Percentiles rank a stretch among this genome's conserved stretches.
These are phyloP conservation scores for Ceratocystis lukuohia DNA, from an alignment of 2,329 filamentous ascomycete species.

Conservation along the genomic window DNA sequence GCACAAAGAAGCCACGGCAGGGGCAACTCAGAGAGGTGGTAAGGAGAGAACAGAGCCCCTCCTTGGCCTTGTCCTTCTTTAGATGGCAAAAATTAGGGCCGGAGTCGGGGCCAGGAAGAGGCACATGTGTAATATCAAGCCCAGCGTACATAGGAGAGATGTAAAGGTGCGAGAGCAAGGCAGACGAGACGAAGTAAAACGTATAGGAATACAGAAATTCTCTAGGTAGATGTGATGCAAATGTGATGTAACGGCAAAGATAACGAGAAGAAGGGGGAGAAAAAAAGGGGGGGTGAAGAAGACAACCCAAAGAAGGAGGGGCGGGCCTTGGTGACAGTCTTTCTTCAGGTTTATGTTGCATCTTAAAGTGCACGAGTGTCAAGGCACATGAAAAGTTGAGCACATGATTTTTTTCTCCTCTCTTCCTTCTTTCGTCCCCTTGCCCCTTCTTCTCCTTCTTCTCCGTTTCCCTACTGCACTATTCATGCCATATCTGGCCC, in stretches of 20 bases:
- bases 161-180: background rate
- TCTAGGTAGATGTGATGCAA: background rate
- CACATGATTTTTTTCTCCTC: background rate
- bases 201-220: background rate
- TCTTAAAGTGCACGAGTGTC: background rate
- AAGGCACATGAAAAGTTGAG: background rate
- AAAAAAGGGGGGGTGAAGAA: background rate
- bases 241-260: too few species aligned
- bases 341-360: background rate
- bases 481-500: background rate
- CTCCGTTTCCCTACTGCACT: background rate
- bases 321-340: background rate
- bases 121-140: background rate
- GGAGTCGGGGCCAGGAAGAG: too few species aligned
- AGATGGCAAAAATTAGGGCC: too few species aligned
- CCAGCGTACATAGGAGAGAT: background rate
- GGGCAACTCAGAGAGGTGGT: background rate
- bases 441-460: background rate
- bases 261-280: background rate
- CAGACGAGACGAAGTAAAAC: background rate
- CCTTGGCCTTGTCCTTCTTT: background rate
- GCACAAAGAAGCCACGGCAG: background rate
- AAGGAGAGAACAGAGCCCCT: background rate
- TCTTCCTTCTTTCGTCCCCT: background rate
- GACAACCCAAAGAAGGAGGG: background rate